Evolutionary conservation across 805 yeast species (phyloP).

Genomic region (Candida multigemmis): DNA sequence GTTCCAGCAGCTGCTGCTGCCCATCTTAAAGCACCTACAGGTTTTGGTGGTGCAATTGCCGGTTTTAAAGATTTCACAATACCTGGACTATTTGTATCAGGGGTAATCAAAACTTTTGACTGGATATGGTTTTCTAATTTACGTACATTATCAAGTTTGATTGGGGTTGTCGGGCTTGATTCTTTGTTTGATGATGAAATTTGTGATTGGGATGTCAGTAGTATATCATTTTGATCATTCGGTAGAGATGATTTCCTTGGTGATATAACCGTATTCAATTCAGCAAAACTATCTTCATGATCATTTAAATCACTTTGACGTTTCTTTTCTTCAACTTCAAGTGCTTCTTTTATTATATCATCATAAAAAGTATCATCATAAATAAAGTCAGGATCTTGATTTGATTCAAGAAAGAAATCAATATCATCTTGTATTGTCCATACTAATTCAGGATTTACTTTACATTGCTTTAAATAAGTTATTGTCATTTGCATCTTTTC

Average conservation of each 20-base stretch:
- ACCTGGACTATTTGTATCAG: conserved; percentile 27
- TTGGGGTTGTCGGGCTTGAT: conserved; percentile 3
- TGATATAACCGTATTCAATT: too few relatives aligned
- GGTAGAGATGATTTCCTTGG: not conserved
- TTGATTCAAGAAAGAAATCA: conserved; percentile 24
- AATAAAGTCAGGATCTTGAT: conserved; percentile 27
- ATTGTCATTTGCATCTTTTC: conserved; percentile 25
- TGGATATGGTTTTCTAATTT: not conserved
- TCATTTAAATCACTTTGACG: not conserved
- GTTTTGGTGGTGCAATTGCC: conserved; percentile 45
- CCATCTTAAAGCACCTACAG: conserved; percentile 48
- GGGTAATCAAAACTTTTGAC: conserved; percentile 5
- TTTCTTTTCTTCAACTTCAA: conserved; percentile 1
- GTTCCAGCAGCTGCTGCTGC: conserved; percentile 43
- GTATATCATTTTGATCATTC: not conserved
- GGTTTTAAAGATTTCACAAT: conserved; percentile 41
- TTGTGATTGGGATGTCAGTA: not conserved
- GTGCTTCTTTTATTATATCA: conserved; percentile 25
- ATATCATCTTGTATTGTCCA: conserved; percentile 31
- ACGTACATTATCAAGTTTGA: conserved; percentile 3
- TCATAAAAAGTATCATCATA: conserved; percentile 33
- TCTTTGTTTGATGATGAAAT: not conserved
- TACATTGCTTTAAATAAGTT: conserved; percentile 15
- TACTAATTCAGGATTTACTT: conserved; percentile 20
- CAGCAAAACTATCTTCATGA: not conserved